Conservation (phyloP, 768 basidiomycete species). For the Tylopilus felleus region DNA sequence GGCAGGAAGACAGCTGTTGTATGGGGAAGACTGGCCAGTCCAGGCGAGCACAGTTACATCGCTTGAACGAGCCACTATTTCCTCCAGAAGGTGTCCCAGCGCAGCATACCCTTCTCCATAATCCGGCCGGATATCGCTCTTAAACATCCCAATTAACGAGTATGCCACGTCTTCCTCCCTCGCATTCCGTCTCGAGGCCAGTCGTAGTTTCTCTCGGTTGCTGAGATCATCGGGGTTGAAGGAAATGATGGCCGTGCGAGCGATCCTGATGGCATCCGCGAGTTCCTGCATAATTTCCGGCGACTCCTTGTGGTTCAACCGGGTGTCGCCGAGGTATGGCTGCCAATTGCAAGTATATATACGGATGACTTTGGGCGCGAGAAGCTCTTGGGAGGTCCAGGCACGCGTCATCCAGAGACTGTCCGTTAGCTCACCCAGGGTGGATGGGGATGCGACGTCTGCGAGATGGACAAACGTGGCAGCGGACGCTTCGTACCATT, state of each 20-base stretch:
- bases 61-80: constrained; percentile 7
- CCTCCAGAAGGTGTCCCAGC: constrained; percentile 7
- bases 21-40: constrained; percentile 7
- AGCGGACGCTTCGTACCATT: constrained; percentile 10
- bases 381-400: constrained; percentile 20
- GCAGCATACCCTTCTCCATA: constrained; percentile 8
- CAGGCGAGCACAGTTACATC: constrained; percentile 10
- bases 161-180: constrained; percentile 6
- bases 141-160: constrained; percentile 8
- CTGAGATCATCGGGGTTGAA: constrained; percentile 9
- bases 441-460: not conserved
- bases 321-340: constrained; percentile 5
- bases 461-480: constrained; percentile 1
- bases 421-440: not conserved
- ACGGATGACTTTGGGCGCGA: constrained; percentile 5
- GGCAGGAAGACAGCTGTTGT: constrained; percentile 13
- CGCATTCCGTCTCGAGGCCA: constrained; percentile 10
- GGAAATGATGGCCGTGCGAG: not conserved
- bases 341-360: constrained; percentile 11
- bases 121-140: constrained; percentile 2
- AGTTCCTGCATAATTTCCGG: constrained; percentile 11
- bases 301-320: constrained; percentile 2
- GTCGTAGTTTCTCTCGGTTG: constrained; percentile 7
- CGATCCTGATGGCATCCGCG: not conserved
- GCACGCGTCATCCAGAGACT: constrained; percentile 12